Percentiles rank a stretch among this genome's conserved stretches.
phyloP scores from a whole-genome alignment of 2,329 filamentous ascomycete genomes.

The Ophiobolus disseminans region DNA sequence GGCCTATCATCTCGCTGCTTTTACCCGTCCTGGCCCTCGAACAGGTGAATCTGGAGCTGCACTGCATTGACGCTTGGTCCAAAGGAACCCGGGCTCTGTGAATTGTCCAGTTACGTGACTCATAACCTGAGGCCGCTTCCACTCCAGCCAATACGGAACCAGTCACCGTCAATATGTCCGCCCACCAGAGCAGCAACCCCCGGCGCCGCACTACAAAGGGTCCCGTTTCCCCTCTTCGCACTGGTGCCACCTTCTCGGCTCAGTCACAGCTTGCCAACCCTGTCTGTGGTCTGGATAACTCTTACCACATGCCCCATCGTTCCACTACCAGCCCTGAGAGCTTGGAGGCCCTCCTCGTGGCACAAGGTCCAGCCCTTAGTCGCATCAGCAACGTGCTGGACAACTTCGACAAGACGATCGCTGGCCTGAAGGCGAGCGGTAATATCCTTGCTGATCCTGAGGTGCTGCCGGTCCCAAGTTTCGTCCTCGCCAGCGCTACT shows the following conservation, averaged over 20 bases:
- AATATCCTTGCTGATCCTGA: slow-evolving; percentile 57
- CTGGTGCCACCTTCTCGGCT: slow-evolving; percentile 56
- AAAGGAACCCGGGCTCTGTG: slow-evolving; percentile 32
- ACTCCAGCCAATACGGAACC: slow-evolving; percentile 31
- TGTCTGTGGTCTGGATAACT: slow-evolving; percentile 49
- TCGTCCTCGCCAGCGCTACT: slow-evolving; percentile 50
- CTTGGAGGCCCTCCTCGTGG: slow-evolving; percentile 55
- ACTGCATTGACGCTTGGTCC: slow-evolving; percentile 32
- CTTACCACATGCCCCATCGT: slow-evolving; percentile 53
- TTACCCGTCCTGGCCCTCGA: slow-evolving; percentile 23
- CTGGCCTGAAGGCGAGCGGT: slow-evolving; percentile 45
- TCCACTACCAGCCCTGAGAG: slow-evolving; percentile 58
- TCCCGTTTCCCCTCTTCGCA: slow-evolving; percentile 42
- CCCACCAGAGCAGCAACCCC: slow-evolving; percentile 52
- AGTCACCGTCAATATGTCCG: slow-evolving; percentile 50
- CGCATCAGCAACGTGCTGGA: slow-evolving; percentile 54
- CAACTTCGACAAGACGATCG: slow-evolving; percentile 54
- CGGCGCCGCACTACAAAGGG: slow-evolving; percentile 55
- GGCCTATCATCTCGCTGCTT: slow-evolving; percentile 13
- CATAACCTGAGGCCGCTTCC: slow-evolving; percentile 42
- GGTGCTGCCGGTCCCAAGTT: slow-evolving; percentile 57
- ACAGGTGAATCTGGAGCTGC: slow-evolving; percentile 35
- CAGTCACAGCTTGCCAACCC: slow-evolving; percentile 48
- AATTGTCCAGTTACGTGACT: slow-evolving; percentile 41
- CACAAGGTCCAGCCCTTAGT: slow-evolving; percentile 54